phyloP scores from a whole-genome alignment of 192 early-diverging fungal genomes.

The Kappamyces sp. region DNA sequence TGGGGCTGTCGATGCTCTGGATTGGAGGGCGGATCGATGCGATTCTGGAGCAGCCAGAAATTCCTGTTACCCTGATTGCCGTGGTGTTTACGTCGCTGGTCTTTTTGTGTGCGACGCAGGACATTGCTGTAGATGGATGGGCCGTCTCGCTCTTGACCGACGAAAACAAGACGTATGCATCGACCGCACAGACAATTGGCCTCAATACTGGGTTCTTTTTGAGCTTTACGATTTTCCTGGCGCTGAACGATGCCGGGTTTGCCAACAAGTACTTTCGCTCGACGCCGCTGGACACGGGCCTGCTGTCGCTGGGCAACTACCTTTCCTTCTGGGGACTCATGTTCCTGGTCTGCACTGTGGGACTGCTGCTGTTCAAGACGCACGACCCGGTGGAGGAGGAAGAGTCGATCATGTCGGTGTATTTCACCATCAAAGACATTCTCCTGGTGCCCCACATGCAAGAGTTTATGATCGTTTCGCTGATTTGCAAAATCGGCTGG shows the following conservation, averaged over 20 bases:
- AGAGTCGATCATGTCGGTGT: constrained; percentile 48
- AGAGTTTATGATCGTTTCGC: constrained; percentile 69
- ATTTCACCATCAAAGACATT: constrained; percentile 87
- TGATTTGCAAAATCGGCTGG: constrained; percentile 91
- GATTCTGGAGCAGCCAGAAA: constrained; percentile 51
- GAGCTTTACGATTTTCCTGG: constrained; percentile 95
- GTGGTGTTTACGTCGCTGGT: constrained; percentile 76
- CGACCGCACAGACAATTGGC: constrained; percentile 93
- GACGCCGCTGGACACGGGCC: constrained; percentile 55
- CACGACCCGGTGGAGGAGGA: constrained; percentile 38
- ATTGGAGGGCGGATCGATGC: constrained; percentile 74
- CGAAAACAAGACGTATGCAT: constrained; percentile 87
- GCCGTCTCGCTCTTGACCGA: constrained; percentile 86
- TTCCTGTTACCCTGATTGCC: constrained; percentile 67
- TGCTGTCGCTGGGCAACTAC: constrained; percentile 79
- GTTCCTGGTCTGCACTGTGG: constrained; percentile 82
- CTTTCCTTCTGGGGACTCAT: constrained; percentile 90
- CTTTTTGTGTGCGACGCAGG: constrained; percentile 93
- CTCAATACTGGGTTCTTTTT: constrained; percentile 93
- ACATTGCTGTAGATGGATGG: constrained; percentile 80
- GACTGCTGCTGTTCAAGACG: constrained; percentile 70
- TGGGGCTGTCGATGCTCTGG: constrained; percentile 71
- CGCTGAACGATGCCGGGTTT: constrained; percentile 90
- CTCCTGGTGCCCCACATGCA: constrained; percentile 85
- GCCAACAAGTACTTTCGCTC: constrained; percentile 85